Conservation (phyloP, 2,329 filamentous ascomycete genomes). For the Hypoxylon sp. region DNA sequence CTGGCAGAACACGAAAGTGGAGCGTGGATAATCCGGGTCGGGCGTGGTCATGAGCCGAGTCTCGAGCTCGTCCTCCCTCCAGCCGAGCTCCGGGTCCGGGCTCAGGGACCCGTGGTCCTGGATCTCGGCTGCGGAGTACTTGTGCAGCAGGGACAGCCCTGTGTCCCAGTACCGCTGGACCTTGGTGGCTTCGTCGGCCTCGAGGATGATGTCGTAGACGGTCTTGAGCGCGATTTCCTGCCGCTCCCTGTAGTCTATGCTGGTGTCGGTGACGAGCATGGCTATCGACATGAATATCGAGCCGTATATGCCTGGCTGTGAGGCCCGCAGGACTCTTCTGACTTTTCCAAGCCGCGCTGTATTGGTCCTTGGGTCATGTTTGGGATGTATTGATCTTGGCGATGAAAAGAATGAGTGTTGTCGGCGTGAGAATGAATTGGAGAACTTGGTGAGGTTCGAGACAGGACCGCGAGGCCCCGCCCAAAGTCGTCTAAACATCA, state of each 20-base stretch:
- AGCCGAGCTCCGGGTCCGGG: constrained; percentile 5
- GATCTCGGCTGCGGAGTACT: constrained; percentile 18
- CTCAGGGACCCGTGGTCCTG: constrained; percentile 12
- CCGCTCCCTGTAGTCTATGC: constrained; percentile 16
- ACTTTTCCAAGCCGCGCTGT: too few species aligned
- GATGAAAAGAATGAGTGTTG: constrained; percentile 8
- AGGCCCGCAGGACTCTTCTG: constrained; percentile 15
- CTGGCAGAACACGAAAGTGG: constrained; percentile 31
- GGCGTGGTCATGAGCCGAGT: constrained; percentile 24
- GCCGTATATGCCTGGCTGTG: constrained; percentile 22
- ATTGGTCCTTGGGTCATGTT: not conserved
- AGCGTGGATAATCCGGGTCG: constrained; percentile 33
- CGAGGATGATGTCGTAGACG: constrained; percentile 16
- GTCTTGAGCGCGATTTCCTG: constrained; percentile 5
- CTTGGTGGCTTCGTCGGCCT: constrained; percentile 9
- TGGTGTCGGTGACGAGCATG: constrained; percentile 28
- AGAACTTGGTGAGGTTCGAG: constrained; percentile 10
- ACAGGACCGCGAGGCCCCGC: constrained; percentile 18
- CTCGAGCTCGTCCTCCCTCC: constrained; percentile 19
- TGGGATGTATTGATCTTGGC: constrained; percentile 3
- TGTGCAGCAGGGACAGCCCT: constrained; percentile 14
- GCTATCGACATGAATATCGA: constrained; percentile 33
- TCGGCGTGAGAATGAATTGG: constrained; percentile 3
- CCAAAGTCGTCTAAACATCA: constrained; percentile 32
- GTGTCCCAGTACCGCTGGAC: constrained; percentile 20